Evolutionary conservation across 768 basidiomycete genomes (phyloP), one percentile per base, ranked within the genome.

Genomic region (Butyriboletus loyo): DNA sequence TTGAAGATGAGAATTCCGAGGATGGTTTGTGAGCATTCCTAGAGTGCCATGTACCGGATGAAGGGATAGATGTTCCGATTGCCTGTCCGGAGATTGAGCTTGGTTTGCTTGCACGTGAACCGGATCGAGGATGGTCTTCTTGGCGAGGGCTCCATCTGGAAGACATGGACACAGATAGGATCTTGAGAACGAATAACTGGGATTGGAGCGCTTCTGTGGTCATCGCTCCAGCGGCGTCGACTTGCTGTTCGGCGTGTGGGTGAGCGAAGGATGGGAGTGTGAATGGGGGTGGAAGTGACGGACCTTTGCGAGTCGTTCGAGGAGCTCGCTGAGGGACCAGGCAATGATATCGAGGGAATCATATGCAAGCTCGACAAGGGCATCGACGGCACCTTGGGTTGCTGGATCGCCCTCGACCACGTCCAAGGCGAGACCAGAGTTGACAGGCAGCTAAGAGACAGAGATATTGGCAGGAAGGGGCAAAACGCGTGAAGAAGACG

Each of bases 111-210:
- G 75, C 61, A 17, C 75, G 75, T 19, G 80, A 80, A 28, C 64
- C 66, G 7, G 78, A 67, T 14, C 76, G 71, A 19, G 58, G 63
- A 40, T 69, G 68, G n/a, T 77, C 73, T 6, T 75, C 65, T 45
- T 74, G 72, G n/a, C 73, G 69, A 38, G 54, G 21, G 32, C 73
- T 76, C 87, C 88, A 92, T 30, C 89, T 83, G 15, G 87, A 84
- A 5, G 88, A 82, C 79, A 95, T 83, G 42, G 85, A 82, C 39
- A 87, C 76, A 0, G 86, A 79, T 13, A 96, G 70, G 22, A 94
- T 84, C 70, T 94, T 92, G 61, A 94, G 77, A 35, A 95, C 72
- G 60, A 90, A 91, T 2, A 95, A 75, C 66, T 94, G 89, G 0
- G 92, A 94, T 64, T 95, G 92, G 5, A 93, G 77, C 38, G 86